Conservation (phyloP, 2,329 filamentous ascomycete species). For the Colletotrichum noveboracense region DNA sequence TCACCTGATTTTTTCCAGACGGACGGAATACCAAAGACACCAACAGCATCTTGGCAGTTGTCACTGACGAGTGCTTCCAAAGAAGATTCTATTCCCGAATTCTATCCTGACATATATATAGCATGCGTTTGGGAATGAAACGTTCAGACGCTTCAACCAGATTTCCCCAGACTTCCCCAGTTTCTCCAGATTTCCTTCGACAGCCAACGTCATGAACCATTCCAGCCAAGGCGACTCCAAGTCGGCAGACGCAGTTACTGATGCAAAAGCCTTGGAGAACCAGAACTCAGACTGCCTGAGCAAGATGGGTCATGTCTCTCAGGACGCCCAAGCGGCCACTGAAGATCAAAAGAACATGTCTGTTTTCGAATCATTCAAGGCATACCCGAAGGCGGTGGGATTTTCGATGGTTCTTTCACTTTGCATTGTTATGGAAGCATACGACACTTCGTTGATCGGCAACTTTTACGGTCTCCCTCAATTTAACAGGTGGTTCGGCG, state of each 20-base stretch:
- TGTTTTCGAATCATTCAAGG: background rate
- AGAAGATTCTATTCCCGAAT: background rate
- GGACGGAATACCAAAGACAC: background rate
- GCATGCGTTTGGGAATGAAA: background rate
- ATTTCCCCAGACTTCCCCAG: background rate
- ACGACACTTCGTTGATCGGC: constrained; percentile 26
- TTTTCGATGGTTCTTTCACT: constrained; percentile 29
- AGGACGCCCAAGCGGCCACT: background rate
- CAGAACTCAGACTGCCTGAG: background rate
- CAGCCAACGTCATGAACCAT: background rate
- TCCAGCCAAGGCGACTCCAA: background rate
- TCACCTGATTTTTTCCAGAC: background rate
- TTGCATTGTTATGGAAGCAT: constrained; percentile 30
- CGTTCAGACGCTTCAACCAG: background rate
- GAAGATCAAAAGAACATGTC: background rate
- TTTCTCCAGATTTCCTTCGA: background rate
- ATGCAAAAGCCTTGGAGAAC: background rate
- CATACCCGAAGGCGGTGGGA: constrained; percentile 28
- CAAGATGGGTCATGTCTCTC: background rate
- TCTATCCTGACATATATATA: background rate
- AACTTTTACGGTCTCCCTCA: constrained; percentile 28
- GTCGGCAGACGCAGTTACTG: background rate
- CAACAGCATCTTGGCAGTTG: background rate
- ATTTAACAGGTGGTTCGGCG: constrained; percentile 16
- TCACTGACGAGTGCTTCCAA: background rate